phyloP scores from a whole-genome alignment of 2,329 filamentous ascomycete species.

The Aspergillus ibericus region DNA sequence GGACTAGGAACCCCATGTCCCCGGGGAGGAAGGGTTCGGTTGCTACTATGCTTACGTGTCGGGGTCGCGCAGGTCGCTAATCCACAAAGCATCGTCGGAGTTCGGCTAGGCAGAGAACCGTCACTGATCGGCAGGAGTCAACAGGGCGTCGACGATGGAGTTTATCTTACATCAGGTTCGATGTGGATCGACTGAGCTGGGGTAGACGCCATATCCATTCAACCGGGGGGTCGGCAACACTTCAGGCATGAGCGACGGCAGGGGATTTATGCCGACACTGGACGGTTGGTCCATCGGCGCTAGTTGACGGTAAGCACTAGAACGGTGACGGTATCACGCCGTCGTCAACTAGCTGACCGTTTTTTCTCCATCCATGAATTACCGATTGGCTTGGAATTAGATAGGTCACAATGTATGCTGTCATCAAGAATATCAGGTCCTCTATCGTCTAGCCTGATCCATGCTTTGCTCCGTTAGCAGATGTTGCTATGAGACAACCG shows the following conservation, averaged over 20 bases:
- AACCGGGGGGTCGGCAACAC: background rate
- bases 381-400: too few species aligned
- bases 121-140: background rate
- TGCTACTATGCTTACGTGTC: background rate
- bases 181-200: background rate
- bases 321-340: too few species aligned
- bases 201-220: background rate
- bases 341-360: too few species aligned
- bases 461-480: too few species aligned
- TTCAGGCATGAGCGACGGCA: background rate
- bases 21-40: background rate
- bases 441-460: too few species aligned
- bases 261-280: too few species aligned
- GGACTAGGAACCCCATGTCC: background rate
- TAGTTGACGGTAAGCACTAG: too few species aligned
- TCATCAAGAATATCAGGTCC: too few species aligned
- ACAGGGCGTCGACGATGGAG: background rate
- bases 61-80: background rate
- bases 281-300: too few species aligned
- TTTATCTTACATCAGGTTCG: background rate
- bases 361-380: too few species aligned
- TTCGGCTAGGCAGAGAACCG: background rate
- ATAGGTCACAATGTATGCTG: too few species aligned
- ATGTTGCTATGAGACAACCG: too few species aligned
- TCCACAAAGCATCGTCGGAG: background rate